Evolutionary conservation across 192 early-diverging fungal species (phyloP), one percentile per base, ranked within the genome.

Genomic region (Linderina pennispora): DNA sequence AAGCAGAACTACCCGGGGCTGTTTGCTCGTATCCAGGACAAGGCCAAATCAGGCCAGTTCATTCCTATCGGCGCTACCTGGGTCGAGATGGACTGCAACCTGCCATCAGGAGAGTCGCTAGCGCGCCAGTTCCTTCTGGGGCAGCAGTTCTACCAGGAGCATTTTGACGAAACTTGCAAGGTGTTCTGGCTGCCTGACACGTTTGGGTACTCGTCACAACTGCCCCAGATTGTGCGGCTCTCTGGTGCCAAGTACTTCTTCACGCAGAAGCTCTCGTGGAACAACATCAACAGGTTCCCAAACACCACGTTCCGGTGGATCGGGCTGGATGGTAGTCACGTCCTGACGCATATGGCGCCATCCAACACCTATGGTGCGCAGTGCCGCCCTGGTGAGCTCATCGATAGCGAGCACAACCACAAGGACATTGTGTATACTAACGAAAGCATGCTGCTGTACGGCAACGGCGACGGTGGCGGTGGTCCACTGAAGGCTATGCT

Each of bases 61-160:
- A 74, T 92, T 28, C 89, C 89, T 8, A 91, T 94, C 39, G 95
- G 95, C 22, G 90, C 87, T 1, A 91, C 91, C 31, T 96, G 92
- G 93, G 89, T 98, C 16, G 95, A 98, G 55, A 97, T 94, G 91
- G 95, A 98, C 73, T 89, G 87, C 73, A 96, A 98, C 69, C 75
- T 98, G 35, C 95, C 95, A 5, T 87, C 85, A 36, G 95, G 95
- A 11, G 95, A 98, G 53, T 80, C 88, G 1, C 62, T 98, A 17
- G 85, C 80, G 45, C 79, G 95, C 18, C 95, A 98, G 60, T 94
- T 98, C 64, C 63, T 97, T 3, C 88, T 90, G 34, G 95, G 89
- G 1, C 91, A 95, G 62, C 78, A 85, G 2, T 96, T 84, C 64
- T 92, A 87, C 55, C 80, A 91, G 50, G 72, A 85, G 36, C 62